phyloP scores from a whole-genome alignment of 345 rosid species.

The Citrus unshiu region DNA sequence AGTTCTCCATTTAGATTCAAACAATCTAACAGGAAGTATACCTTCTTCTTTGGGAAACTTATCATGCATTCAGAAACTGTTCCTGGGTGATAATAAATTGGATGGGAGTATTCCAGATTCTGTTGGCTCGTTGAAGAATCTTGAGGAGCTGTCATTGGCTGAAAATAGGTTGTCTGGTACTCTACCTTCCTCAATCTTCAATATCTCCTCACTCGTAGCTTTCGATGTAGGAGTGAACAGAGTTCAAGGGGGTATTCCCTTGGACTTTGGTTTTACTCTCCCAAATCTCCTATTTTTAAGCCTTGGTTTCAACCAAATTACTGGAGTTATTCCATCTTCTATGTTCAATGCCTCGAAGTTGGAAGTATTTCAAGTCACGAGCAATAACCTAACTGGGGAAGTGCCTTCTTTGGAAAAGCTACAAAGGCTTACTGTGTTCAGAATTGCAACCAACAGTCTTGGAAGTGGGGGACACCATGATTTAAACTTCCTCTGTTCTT shows the following conservation, averaged over 20 bases:
- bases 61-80: background rate
- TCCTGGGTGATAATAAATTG: slow-evolving; percentile 1
- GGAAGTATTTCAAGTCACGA: background rate
- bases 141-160: background rate
- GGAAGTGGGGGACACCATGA: background rate
- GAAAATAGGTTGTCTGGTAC: slow-evolving; percentile 1
- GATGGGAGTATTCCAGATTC: background rate
- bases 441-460: background rate
- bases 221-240: background rate
- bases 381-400: background rate
- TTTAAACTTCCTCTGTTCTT: background rate
- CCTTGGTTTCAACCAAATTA: background rate
- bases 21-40: too few species aligned
- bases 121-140: background rate
- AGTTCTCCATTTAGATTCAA: too few species aligned
- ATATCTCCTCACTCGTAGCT: background rate
- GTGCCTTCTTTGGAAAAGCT: background rate
- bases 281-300: background rate
- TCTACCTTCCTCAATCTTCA: too few species aligned
- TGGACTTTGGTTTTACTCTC: background rate
- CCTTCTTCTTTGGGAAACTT: too few species aligned
- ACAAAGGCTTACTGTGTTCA: background rate
- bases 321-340: slow-evolving; percentile 1
- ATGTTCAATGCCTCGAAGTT: slow-evolving; percentile 3
- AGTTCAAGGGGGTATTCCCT: background rate